Conservation (phyloP, 306 rosid species). For the Parietaria judaica region DNA sequence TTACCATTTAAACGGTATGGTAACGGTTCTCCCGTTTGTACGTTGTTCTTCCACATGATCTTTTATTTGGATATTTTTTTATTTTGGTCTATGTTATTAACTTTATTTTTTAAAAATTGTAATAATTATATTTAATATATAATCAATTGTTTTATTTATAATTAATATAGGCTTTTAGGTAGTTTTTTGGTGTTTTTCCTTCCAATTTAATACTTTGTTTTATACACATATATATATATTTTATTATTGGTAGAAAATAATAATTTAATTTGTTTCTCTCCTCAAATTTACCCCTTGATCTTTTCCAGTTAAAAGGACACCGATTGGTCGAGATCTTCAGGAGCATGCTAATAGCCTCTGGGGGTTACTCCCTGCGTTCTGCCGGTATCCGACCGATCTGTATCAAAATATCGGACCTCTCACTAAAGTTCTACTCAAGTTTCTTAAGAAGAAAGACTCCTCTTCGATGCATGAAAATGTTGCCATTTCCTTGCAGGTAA, state of each 20-base stretch:
- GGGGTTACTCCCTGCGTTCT: conserved; percentile 83
- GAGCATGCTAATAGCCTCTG: conserved; percentile 46
- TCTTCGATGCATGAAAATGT: conserved; percentile 60
- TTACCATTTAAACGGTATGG: too few relatives aligned
- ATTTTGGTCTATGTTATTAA: too few relatives aligned
- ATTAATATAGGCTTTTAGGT: too few relatives aligned
- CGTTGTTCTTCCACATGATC: too few relatives aligned
- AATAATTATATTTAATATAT: too few relatives aligned
- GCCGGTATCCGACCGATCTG: conserved; percentile 71
- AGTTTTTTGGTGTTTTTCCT: too few relatives aligned
- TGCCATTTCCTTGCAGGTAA: conserved; percentile 66
- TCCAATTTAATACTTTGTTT: background rate
- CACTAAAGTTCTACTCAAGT: conserved; percentile 41
- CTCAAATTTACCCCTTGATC: conserved; percentile 1
- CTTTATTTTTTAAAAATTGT: too few relatives aligned
- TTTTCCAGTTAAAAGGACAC: conserved; percentile 43
- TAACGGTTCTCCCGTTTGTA: too few relatives aligned
- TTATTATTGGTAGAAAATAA: too few relatives aligned
- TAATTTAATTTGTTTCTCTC: conserved; percentile 6
- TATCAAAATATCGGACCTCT: conserved; percentile 35
- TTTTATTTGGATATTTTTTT: too few relatives aligned
- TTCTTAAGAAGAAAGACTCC: conserved; percentile 69
- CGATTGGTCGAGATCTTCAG: conserved; percentile 43
- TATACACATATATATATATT: background rate
- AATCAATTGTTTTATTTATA: too few relatives aligned